phyloP scores from a whole-genome alignment of 257 asterid genomes.

The Voacanga thouarsii region DNA sequence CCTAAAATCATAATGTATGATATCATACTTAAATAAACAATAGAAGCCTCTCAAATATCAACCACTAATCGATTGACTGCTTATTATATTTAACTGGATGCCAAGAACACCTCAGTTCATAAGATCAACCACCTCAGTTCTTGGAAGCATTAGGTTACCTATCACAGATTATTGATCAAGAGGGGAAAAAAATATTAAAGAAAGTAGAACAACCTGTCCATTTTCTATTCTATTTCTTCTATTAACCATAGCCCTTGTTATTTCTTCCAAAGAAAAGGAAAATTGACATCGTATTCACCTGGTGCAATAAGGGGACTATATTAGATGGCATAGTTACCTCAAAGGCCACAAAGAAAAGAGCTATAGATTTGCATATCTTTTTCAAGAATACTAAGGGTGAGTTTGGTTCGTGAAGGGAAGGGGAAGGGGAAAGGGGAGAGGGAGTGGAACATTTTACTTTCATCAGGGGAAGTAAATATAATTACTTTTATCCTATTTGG shows the following conservation, averaged over 20 bases:
- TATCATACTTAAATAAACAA: background rate
- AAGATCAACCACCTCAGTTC: background rate
- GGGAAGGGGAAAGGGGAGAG: no score
- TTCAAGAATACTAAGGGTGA: background rate
- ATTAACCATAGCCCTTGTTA: constrained; percentile 5
- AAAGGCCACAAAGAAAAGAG: constrained; percentile 6
- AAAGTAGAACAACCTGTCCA: background rate
- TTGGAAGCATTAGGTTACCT: constrained; percentile 16
- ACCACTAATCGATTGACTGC: background rate
- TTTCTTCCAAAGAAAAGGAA: background rate
- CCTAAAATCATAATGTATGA: no score
- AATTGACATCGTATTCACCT: background rate
- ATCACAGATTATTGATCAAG: background rate
- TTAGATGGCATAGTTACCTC: background rate
- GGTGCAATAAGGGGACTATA: constrained; percentile 14
- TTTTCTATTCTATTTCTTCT: background rate
- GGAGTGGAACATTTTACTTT: no score
- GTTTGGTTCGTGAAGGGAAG: no score
- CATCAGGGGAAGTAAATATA: no score
- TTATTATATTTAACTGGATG: background rate
- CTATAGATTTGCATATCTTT: background rate
- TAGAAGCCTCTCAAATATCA: background rate
- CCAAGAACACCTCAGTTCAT: no score
- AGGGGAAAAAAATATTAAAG: background rate
- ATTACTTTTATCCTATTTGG: no score